Base-by-base conservation (phyloP, 306 rosid species). In the Carpinus fangiana region DNA sequence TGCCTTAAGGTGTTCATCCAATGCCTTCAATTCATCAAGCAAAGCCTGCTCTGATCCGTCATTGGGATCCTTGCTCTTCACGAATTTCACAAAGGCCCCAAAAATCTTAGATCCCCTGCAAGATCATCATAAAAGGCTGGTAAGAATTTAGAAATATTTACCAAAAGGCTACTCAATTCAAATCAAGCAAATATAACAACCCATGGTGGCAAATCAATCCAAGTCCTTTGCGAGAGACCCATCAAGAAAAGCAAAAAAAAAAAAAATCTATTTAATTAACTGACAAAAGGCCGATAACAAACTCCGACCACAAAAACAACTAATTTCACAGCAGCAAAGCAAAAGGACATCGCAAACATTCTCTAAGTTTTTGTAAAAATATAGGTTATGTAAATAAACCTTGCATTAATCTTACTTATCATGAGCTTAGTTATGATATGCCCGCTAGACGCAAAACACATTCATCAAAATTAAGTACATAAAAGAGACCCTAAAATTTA, bases 1-100 rank as follows among this genome's bases (percentile, higher is more conserved):
- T 66, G 90, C 85, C 84, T 96, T 87, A 50, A 96, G 96, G 87
- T 96, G 99, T 48, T 89, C 93, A 12, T 91, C 85, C 73, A 96
- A 82, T 64, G 94, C 94, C 86, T 81, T 87, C 76, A 96, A 80
- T 81, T 93, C 99, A 72, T 45, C 77, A 66, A 91, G 81, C 84
- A 96, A 73, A 7, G 94, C 90, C 87, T 91, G 90, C 64, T 96
- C 99, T 1, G 99, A 87, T 34, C 97, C 97, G 65, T 96, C 99
- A 73, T 13, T 84, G 11, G 94, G 62, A 78, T 95, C 96, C 90
- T 93, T 96, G 83, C 99, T 96, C 94, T 85, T 87, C 73, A 93
- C 4, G 75, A 93, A 93, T 72, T 78, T 83, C 78, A 85, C 86
- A 54, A 93, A 95, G 36, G 93, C 12, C 16, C 88, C 78, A 83